Evolutionary conservation across 257 asterid genomes (phyloP).

Genomic region (Solanum pinnatisectum): DNA sequence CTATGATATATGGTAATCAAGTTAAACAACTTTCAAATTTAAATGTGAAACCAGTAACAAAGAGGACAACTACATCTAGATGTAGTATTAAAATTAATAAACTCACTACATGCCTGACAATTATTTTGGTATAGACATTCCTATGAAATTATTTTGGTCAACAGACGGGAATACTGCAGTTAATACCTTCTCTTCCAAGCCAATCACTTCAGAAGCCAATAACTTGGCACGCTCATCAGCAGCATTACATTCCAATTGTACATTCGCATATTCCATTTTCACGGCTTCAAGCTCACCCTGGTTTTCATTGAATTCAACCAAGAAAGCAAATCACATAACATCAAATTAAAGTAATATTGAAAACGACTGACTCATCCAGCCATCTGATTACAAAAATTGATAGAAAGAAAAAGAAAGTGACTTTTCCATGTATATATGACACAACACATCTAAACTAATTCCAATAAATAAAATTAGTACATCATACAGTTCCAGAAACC

Average conservation of each 20-base stretch:
- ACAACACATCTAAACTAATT: background rate
- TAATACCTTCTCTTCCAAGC: conserved; percentile 92
- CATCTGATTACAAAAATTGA: background rate
- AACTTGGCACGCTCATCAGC: conserved; percentile 96
- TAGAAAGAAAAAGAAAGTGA: background rate
- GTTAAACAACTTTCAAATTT: background rate
- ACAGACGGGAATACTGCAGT: background rate
- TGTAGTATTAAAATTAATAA: background rate
- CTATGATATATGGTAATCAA: background rate
- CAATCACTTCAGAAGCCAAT: conserved; percentile 95
- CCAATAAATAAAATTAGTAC: background rate
- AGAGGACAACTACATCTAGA: background rate
- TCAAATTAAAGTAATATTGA: background rate
- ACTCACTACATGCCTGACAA: background rate
- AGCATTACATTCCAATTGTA: conserved; percentile 84
- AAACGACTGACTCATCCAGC: background rate
- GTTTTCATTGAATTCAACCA: conserved; percentile 2
- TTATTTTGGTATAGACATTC: background rate
- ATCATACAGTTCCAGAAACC: background rate
- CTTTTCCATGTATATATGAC: background rate
- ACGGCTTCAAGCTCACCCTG: conserved; percentile 83
- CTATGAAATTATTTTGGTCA: background rate
- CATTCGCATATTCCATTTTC: conserved; percentile 64
- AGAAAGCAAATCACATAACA: background rate
- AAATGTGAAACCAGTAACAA: background rate